Evolutionary conservation across 345 rosid genomes (phyloP).

Genomic region (Boechera divaricarpa): DNA sequence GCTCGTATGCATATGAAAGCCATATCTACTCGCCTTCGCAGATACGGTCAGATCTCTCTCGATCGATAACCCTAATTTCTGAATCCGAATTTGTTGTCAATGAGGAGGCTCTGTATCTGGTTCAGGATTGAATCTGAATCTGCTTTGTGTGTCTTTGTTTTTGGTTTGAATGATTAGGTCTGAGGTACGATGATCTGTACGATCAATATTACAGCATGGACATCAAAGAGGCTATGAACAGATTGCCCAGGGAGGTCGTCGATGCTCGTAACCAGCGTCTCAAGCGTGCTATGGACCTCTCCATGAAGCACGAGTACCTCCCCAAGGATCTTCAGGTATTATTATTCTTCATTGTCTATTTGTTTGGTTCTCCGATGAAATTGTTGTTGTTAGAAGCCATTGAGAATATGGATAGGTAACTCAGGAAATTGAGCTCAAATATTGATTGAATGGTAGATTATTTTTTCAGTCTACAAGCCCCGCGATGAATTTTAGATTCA

Average conservation of each 20-base stretch:
- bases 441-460: neutral
- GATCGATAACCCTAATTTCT: conserved; percentile 33
- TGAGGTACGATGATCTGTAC: conserved; percentile 87
- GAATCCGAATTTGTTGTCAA: conserved; percentile 26
- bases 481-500: neutral
- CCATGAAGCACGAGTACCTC: conserved; percentile 97
- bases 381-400: neutral
- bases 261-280: conserved; percentile 97
- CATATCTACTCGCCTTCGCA: conserved; percentile 42
- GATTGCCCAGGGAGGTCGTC: conserved; percentile 86
- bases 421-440: neutral
- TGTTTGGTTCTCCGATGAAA: neutral
- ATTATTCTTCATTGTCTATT: neutral
- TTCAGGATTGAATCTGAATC: neutral
- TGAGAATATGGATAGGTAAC: neutral
- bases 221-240: conserved; percentile 82
- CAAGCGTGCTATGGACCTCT: conserved; percentile 98
- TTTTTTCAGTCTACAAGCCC: neutral
- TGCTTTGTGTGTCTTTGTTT: neutral
- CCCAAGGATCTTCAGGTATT: conserved; percentile 79
- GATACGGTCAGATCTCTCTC: conserved; percentile 46
- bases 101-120: neutral
- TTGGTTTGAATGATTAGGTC: conserved; percentile 55
- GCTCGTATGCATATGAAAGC: conserved; percentile 49
- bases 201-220: conserved; percentile 87